Evolutionary conservation across 768 basidiomycete species (phyloP).

Genomic region (Kwoniella sp.): DNA sequence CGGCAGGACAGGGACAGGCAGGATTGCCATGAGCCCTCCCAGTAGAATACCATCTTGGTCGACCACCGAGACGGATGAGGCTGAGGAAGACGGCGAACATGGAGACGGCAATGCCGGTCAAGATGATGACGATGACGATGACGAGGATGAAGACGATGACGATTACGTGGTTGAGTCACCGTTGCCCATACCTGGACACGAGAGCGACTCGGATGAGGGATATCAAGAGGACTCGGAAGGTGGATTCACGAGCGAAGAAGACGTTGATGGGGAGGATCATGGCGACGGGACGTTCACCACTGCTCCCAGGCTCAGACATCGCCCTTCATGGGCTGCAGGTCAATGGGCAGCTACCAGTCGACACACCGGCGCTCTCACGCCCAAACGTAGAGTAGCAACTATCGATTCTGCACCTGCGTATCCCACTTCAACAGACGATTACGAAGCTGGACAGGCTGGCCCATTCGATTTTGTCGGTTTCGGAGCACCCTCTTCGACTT

Average conservation of each 20-base stretch:
- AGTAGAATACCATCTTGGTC: conserved; percentile 5
- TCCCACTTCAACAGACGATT: conserved; percentile 22
- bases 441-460: neutral
- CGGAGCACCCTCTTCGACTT: neutral
- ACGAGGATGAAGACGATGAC: conserved; percentile 17
- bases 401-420: neutral
- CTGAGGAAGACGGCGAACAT: conserved; percentile 8
- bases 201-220: conserved; percentile 23
- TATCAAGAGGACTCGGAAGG: conserved; percentile 28
- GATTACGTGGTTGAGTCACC: conserved; percentile 16
- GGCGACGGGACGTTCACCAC: conserved; percentile 5
- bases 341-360: neutral
- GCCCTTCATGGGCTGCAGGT: conserved; percentile 1
- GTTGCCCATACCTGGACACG: conserved; percentile 26
- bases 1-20: neutral
- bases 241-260: conserved; percentile 25
- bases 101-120: too few species aligned
- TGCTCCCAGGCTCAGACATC: conserved; percentile 6
- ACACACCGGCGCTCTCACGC: neutral
- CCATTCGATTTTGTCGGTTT: neutral
- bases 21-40: neutral
- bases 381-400: conserved; percentile 7
- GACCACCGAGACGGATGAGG: conserved; percentile 5
- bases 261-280: neutral
- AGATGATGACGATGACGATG: neutral